These are phyloP conservation scores for Pezicula neosporulosa DNA, from an alignment of 2,329 filamentous ascomycete species.

Conservation along the genomic window DNA sequence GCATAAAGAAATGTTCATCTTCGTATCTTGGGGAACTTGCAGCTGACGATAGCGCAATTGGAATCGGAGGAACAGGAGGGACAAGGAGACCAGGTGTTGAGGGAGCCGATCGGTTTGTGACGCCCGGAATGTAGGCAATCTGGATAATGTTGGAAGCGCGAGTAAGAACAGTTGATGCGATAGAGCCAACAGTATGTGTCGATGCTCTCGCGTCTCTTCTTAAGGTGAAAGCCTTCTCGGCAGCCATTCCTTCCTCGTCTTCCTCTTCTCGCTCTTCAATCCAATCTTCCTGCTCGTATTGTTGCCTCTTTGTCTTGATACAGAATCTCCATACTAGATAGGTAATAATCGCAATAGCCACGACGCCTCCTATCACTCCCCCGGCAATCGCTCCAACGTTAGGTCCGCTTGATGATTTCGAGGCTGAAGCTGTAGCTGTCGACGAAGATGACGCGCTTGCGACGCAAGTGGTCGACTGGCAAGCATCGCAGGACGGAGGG, in stretches of 20 bases:
- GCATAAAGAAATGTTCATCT: slow-evolving; percentile 91
- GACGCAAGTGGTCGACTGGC: slow-evolving; percentile 55
- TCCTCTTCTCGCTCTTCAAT: slow-evolving; percentile 42
- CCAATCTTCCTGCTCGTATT: slow-evolving; percentile 58
- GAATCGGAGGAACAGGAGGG: slow-evolving; percentile 91
- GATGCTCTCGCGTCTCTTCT: slow-evolving; percentile 65
- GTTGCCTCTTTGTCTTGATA: slow-evolving; percentile 74
- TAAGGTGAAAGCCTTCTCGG: slow-evolving; percentile 50
- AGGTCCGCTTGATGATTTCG: slow-evolving; percentile 42
- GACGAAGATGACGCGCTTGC: slow-evolving; percentile 25
- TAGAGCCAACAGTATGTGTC: slow-evolving; percentile 82
- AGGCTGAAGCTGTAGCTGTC: slow-evolving; percentile 11
- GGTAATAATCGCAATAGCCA: slow-evolving; percentile 67
- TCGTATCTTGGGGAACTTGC: slow-evolving; percentile 57
- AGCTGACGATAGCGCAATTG: slow-evolving; percentile 57
- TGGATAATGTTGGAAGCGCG: slow-evolving; percentile 98
- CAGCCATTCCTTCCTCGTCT: slow-evolving; percentile 45
- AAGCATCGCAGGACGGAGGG: slow-evolving; percentile 54
- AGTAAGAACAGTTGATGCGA: slow-evolving; percentile 92
- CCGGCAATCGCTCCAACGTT: slow-evolving; percentile 86
- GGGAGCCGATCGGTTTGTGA: slow-evolving; percentile 85
- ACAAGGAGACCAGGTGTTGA: slow-evolving; percentile 79
- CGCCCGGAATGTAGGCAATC: slow-evolving; percentile 97
- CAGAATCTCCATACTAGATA: slow-evolving; percentile 87
- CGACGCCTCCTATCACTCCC: slow-evolving; percentile 82